Conservation (phyloP, 2,329 filamentous ascomycete species). For the Colletotrichum sublineola region DNA sequence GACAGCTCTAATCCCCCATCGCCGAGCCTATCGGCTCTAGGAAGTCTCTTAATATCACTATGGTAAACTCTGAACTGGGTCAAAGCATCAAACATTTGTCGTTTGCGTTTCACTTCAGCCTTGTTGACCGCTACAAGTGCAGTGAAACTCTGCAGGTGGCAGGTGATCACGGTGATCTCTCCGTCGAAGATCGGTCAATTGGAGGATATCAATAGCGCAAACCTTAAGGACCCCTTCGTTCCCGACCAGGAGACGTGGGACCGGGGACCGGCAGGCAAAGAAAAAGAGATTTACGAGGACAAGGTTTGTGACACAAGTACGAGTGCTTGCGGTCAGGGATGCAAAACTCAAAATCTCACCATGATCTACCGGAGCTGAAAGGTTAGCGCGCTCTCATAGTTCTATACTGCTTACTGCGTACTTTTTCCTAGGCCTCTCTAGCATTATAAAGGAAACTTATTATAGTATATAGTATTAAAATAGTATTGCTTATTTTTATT, state of each 20-base stretch:
- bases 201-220: constrained; percentile 39
- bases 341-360: constrained; percentile 35
- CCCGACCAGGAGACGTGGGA: constrained; percentile 24
- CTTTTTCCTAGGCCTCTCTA: constrained; percentile 2
- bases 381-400: constrained; percentile 18
- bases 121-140: constrained; percentile 35
- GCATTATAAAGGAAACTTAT: no score
- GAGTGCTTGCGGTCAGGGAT: constrained; percentile 26
- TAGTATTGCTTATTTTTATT: no score
- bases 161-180: constrained; percentile 40
- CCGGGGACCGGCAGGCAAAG: constrained; percentile 28
- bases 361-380: constrained; percentile 20
- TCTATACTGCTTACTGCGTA: constrained; percentile 23
- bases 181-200: constrained; percentile 22
- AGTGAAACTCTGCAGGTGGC: constrained; percentile 27
- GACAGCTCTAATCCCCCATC: background rate
- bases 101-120: constrained; percentile 38
- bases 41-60: constrained; percentile 32
- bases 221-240: constrained; percentile 34
- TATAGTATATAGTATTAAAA: no score
- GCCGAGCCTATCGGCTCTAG: background rate
- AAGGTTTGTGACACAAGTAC: constrained; percentile 30
- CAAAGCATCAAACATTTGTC: constrained; percentile 13
- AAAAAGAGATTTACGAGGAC: constrained; percentile 24
- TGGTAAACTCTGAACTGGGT: constrained; percentile 26